phyloP scores from a whole-genome alignment of 2,329 filamentous ascomycete species.

The Fusarium verticillioides region DNA sequence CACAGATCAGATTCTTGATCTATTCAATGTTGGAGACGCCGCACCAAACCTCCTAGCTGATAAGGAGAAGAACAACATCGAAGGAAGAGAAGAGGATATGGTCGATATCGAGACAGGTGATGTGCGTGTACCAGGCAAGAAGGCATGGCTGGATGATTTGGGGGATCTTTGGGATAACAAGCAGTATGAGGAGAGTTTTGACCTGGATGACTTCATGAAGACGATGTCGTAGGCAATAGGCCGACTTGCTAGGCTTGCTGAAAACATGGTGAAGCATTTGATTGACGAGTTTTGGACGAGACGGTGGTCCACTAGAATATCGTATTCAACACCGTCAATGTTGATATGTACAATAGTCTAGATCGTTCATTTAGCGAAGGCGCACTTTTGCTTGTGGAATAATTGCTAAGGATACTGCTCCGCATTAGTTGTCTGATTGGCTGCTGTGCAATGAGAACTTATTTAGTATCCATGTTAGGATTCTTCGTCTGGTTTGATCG shows the following conservation, averaged over 20 bases:
- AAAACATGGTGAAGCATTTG: conserved; percentile 6
- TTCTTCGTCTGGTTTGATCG: neutral
- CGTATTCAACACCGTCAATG: conserved; percentile 38
- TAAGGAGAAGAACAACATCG: conserved; percentile 66
- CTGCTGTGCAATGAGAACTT: neutral
- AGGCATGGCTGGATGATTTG: conserved; percentile 92
- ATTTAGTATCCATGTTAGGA: neutral
- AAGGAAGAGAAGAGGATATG: conserved; percentile 82
- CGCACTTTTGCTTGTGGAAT: conserved; percentile 43
- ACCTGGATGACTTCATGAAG: conserved; percentile 93
- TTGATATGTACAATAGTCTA: conserved; percentile 42
- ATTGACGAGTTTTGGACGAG: conserved; percentile 18
- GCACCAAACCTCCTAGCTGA: conserved; percentile 73
- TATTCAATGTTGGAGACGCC: conserved; percentile 90
- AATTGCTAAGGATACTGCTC: conserved; percentile 14
- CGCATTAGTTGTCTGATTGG: neutral
- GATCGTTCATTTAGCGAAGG: conserved; percentile 45
- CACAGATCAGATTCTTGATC: conserved; percentile 95
- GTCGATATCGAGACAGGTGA: conserved; percentile 93
- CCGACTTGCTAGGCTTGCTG: neutral
- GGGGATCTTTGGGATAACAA: conserved; percentile 97
- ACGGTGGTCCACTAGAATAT: conserved; percentile 21
- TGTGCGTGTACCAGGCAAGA: conserved; percentile 96
- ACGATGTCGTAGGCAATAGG: conserved; percentile 75
- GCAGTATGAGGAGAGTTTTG: conserved; percentile 98